Evolutionary conservation across 768 basidiomycete genomes (phyloP), one percentile per base, ranked within the genome.

Genomic region (Leccinellum luteum): DNA sequence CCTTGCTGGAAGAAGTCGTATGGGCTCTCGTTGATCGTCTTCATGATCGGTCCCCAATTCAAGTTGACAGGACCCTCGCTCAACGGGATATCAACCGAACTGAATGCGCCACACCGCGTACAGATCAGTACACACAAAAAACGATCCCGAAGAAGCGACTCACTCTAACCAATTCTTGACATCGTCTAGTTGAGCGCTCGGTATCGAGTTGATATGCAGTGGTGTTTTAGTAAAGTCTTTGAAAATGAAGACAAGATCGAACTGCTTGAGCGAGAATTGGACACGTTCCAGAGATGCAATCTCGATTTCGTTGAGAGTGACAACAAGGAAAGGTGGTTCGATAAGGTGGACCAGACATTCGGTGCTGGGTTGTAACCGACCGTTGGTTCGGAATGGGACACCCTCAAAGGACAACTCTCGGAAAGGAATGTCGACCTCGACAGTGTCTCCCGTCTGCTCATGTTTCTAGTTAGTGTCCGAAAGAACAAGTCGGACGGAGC

Each of bases 121-220:
- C 32, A 23, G 31, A 31, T 68, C 55, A 60, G 38, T 34, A 52
- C 52, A 34, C 55, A 23, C 17, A 27, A 31, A 38, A 15, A 3
- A 34, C 7, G 9, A 3, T 2, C 7, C 12, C 27, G 51, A 54
- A 52, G 48, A 48, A 25, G 52, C 7, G 13, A 78, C 92, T 62
- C 70, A 98, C 94, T 99, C 94, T 21, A 99, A 82, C 97, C 97
- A 99, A 67, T 97, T 95, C 76, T 98, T 98, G 61, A 99, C 95
- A 63, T 95, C 94, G 67, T 99, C 97, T 67, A 98, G 84, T 64
- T 93, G 89, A 2, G 84, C 76, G 55, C 84, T 90, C 23, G 92
- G 94, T 63, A 99, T 95, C 1, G 94, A 94, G 71, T 99, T 98
- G 77, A 98, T 93, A 67, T 98, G 97, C 10, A 98, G 79, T 0